Percentiles rank a stretch among this genome's conserved stretches.
Conservation (phyloP, 345 rosid species). For the Syzygium jambos region DNA sequence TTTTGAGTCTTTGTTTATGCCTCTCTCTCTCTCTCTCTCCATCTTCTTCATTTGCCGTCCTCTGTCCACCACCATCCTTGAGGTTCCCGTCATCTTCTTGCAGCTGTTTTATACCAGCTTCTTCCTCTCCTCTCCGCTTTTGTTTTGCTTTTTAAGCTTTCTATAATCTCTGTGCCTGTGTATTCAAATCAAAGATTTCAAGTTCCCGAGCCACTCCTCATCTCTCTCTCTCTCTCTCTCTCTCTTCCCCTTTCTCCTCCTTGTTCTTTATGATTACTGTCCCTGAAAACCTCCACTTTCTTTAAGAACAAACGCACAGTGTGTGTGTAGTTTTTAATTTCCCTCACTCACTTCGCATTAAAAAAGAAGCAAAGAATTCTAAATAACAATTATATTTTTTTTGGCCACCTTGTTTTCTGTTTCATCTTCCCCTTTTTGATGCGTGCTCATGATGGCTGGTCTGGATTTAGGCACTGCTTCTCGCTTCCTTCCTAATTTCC, state of each 20-base stretch:
- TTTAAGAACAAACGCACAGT: background rate
- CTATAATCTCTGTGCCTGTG: background rate
- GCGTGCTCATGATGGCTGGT: slow-evolving; percentile 38
- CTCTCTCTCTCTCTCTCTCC: background rate
- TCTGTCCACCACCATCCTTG: background rate
- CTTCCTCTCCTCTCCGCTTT: background rate
- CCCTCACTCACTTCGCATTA: background rate
- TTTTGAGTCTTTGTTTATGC: background rate
- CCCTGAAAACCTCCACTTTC: background rate
- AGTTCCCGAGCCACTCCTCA: background rate
- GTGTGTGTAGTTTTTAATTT: background rate
- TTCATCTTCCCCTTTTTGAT: slow-evolving; percentile 8
- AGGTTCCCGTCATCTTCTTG: background rate
- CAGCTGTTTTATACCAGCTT: background rate
- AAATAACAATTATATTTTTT: background rate
- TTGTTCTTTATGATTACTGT: background rate
- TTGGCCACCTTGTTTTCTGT: slow-evolving; percentile 9
- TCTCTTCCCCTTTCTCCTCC: background rate
- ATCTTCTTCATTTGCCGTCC: background rate
- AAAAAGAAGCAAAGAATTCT: slow-evolving; percentile 2
- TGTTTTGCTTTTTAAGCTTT: background rate
- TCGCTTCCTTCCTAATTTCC: slow-evolving; percentile 31
- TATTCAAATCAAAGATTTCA: background rate
- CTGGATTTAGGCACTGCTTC: slow-evolving; percentile 56
- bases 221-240: background rate